Percentiles rank a stretch among this genome's conserved stretches.
Evolutionary conservation across 108 stramenopile genomes (phyloP).

Genomic region (Skeletonema costatum): DNA sequence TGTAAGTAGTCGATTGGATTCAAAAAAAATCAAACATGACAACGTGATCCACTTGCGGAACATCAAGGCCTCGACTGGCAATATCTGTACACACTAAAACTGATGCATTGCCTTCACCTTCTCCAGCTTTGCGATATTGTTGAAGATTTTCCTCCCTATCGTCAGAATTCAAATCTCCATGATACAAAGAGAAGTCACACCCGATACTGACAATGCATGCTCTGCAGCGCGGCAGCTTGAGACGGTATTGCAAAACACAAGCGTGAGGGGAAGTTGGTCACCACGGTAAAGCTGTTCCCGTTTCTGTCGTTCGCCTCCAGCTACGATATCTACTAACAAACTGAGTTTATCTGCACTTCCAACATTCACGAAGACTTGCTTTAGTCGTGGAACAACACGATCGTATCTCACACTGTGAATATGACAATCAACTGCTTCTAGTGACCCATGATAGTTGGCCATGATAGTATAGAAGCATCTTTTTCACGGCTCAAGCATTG

Average conservation of each 20-base stretch:
- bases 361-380: slow-evolving; percentile 92
- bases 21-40: slow-evolving; percentile 93
- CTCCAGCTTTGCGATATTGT: slow-evolving; percentile 59
- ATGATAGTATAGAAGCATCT: no score
- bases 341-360: slow-evolving; percentile 88
- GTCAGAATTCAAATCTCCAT: slow-evolving; percentile 89
- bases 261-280: slow-evolving; percentile 51
- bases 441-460: no score
- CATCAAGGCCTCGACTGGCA: slow-evolving; percentile 94
- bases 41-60: slow-evolving; percentile 89
- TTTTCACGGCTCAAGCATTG: no score
- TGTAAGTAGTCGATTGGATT: slow-evolving; percentile 94
- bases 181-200: slow-evolving; percentile 76
- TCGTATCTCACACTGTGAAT: slow-evolving; percentile 4
- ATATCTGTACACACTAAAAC: slow-evolving; percentile 96
- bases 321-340: slow-evolving; percentile 79
- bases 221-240: slow-evolving; percentile 90
- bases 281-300: slow-evolving; percentile 14
- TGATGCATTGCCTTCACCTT: slow-evolving; percentile 33
- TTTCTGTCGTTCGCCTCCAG: slow-evolving; percentile 29
- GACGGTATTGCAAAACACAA: slow-evolving; percentile 98
- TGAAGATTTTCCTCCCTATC: slow-evolving; percentile 60
- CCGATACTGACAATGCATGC: slow-evolving; percentile 82
- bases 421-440: no score
- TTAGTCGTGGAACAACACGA: slow-evolving; percentile 84